Evolutionary conservation across 148 eudicot genomes (phyloP), one percentile per base, ranked within the genome.

Genomic region (Cornus suecica): DNA sequence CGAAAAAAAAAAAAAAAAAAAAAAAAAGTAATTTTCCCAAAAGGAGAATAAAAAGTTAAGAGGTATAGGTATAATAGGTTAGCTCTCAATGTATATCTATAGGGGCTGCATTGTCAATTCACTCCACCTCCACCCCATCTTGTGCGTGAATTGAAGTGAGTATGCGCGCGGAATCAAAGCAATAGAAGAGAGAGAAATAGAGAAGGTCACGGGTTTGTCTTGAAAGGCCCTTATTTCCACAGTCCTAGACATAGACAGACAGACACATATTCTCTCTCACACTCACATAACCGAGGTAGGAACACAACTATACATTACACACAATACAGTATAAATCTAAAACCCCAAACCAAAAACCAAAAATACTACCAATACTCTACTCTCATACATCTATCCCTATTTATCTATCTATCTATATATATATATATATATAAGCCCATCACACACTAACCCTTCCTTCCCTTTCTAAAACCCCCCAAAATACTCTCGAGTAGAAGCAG

Each of bases 141-240:
- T 42, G 60, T 76, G 76, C 76, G 65, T 66, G 74, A 60, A 52
- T 76, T 71, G 68, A 54, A 76, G 80, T 72, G 80, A 76, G 80
- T 72, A 74, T 71, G 75, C 76, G 81, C 88, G 81, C 74, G 77
- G 72, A 61, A 60, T 77, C 79, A 70, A 70, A 52, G 58, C 64
- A 54, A 66, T 67, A 67, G 14, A 37, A 66, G 70, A 67, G 14
- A 37, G 41, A 72, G 32, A 63, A 64, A 66, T 45, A 64, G 68
- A 72, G 54, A 65, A 25, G 82, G 97, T 92, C 97, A 92, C 97
- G 97, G 97, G 97, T 86, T 84, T 77, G 84, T 84, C 89, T 90
- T 90, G 91, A 87, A 92, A 89, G 75, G 79, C 89, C 84, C 90
- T 86, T 83, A 82, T 85, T 83, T 80, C 86, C 86, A 85, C 73